Evolutionary conservation across 2,329 filamentous ascomycete species (phyloP), one percentile per base, ranked within the genome.

Genomic region (Fusarium sp.): DNA sequence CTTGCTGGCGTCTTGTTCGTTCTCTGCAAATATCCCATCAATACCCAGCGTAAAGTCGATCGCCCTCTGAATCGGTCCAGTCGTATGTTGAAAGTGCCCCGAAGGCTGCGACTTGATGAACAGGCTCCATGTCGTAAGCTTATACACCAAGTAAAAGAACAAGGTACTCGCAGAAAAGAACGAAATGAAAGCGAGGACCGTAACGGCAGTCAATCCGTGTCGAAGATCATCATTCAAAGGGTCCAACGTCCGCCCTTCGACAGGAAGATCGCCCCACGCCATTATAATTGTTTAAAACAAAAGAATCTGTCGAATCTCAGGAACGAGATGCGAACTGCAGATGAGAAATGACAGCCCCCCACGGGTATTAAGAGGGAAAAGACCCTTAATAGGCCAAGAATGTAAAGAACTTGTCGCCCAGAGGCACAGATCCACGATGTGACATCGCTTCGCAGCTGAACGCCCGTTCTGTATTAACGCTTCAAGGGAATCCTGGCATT

Each of bases 41-140:
- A 83, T 83, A 1, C 79, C 81, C 0, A 83, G 77, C 3, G 80
- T 78, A 35, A 83, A 82, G 63, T 84, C 81, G 3, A 75, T 72
- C 8, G 77, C 72, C 20, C 70, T 69, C 50, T 82, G 79, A 10
- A 75, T 65, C 1, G 72, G 53, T 13, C 54, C 63, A 3, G 70
- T 61, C 9, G 68, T 59, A 10, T 70, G 62, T 8, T 70, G 59
- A 3, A 72, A 55, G 2, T 66, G 58, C 18, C 70, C 70, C 0
- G 53, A 47, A 6, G 66, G 54, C 11, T 66, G 66, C 2, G 69
- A 69, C 24, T 60, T 72, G 35, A 80, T 50, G 39, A 76, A 77
- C 22, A 79, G 60, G 38, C 80, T 73, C 79, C 80, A 82, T 53
- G 76, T 60, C 26, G 75, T 63, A 28, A 82, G 68, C 59, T 82